Evolutionary conservation across 2,329 filamentous ascomycete species (phyloP), one percentile per base, ranked within the genome.

Genomic region (Microsporum canis): DNA sequence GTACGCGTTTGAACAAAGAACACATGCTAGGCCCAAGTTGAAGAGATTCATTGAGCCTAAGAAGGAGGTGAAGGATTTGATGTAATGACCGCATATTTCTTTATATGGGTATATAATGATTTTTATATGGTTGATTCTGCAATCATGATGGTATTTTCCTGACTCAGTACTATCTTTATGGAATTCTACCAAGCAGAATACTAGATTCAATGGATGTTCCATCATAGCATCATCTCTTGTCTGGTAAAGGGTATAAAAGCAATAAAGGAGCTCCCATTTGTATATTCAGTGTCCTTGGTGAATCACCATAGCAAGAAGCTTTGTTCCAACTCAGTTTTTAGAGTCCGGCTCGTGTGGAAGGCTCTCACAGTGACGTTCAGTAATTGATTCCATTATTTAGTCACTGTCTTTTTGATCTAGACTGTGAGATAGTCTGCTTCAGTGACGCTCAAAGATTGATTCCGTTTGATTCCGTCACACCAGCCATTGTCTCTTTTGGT

Each of bases 1-100:
- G 5, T 88, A 86, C 75, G 85, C 83, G 3, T 88, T 84, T 71
- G 86, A 89, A 75, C 83, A 87, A 73, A 74, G 77, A 64, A 86
- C 80, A 2, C 71, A 73, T 66, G 74, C 78, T 8, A 73, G 82
- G 57, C 66, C 71, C 45, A 76, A 75, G 63, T 72, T 81, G 1
- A 72, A 76, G 70, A 78, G 80, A 34, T 79, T 79, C 64, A 66
- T 83, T 8, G 66, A 73, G 65, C 80, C 80, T 0, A 76, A 68
- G 47, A 76, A 75, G n/a, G 79, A 82, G 68, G 63, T 82, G 60
- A 68, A 59, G 23, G 74, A 79, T 72, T 70, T 80, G 8, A 3
- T 29, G 7, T 57, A 57, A 12, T 23, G 34, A 31, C 3, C 7
- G 12, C n/a, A 3, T 12, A 14, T 34, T 12, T n/a, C 10, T 29